phyloP scores from a whole-genome alignment of 139 green algal genomes.

The Dunaliella sp. region DNA sequence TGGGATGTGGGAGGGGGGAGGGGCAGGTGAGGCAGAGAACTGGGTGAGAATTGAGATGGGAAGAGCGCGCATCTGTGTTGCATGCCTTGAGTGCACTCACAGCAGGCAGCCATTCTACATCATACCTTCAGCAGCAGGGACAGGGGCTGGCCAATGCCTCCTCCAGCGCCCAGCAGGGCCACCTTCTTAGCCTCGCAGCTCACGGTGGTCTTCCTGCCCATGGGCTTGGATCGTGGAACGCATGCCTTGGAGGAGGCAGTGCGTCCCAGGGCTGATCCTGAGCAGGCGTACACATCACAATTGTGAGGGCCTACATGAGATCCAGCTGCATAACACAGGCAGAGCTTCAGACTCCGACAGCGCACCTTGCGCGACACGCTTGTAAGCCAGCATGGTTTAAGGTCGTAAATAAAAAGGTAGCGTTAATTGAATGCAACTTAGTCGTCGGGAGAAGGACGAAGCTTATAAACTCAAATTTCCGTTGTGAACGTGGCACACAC shows the following conservation, averaged over 20 bases:
- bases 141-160: slow-evolving; percentile 86
- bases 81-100: neutral
- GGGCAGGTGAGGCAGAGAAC: too few relatives aligned
- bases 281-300: neutral
- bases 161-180: slow-evolving; percentile 75
- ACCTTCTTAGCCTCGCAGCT: slow-evolving; percentile 36
- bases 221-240: neutral
- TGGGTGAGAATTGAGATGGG: neutral
- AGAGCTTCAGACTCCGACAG: too few relatives aligned
- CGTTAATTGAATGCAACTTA: too few relatives aligned
- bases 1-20: slow-evolving; percentile 62
- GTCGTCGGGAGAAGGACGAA: too few relatives aligned
- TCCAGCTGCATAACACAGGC: neutral
- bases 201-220: neutral
- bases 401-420: neutral
- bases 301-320: neutral
- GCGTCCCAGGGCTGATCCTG: neutral
- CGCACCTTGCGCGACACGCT: neutral
- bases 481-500: too few relatives aligned
- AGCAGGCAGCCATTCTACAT: neutral
- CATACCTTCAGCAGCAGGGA: slow-evolving; percentile 88
- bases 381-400: neutral
- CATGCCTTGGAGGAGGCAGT: too few relatives aligned
- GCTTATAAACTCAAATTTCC: too few relatives aligned
- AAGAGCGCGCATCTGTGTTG: neutral